phyloP scores from a whole-genome alignment of 768 basidiomycete species.

The Vararia minispora region DNA sequence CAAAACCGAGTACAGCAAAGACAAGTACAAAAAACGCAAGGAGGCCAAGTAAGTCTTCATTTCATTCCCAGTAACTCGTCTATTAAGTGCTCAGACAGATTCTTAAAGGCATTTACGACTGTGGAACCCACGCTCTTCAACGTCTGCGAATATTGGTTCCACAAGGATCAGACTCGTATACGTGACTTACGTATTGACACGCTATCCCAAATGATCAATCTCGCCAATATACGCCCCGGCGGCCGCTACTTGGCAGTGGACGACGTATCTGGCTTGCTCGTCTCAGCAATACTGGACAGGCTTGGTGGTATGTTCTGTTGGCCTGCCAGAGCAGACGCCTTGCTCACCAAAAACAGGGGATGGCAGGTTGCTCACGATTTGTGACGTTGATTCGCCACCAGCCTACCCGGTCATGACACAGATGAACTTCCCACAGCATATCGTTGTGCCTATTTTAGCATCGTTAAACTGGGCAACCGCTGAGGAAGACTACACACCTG shows the following conservation, averaged over 20 bases:
- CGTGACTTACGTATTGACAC: constrained; percentile 82
- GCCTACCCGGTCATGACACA: constrained; percentile 72
- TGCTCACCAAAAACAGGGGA: constrained; percentile 57
- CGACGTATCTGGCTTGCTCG: constrained; percentile 82
- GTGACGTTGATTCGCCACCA: constrained; percentile 86
- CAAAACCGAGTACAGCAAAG: constrained; percentile 98
- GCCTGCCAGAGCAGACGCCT: too few species aligned
- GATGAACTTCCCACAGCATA: constrained; percentile 73
- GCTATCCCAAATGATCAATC: constrained; percentile 76
- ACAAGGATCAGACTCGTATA: constrained; percentile 70
- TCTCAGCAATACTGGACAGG: constrained; percentile 75
- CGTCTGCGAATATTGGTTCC: constrained; percentile 83
- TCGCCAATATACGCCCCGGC: constrained; percentile 76
- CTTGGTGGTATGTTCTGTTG: constrained; percentile 55
- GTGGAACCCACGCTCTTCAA: constrained; percentile 83
- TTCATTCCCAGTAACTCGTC: background rate
- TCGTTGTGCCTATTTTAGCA: constrained; percentile 40
- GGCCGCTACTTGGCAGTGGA: constrained; percentile 87
- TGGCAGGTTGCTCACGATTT: constrained; percentile 75
- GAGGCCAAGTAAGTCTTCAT: constrained; percentile 72
- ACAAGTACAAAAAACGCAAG: constrained; percentile 95
- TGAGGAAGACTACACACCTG: constrained; percentile 61
- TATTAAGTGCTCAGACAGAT: constrained; percentile 35
- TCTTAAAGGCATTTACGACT: constrained; percentile 76
- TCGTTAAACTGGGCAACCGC: constrained; percentile 89